Evolutionary conservation across 2,329 filamentous ascomycete species (phyloP).

Genomic region (Colletotrichum sublineola): DNA sequence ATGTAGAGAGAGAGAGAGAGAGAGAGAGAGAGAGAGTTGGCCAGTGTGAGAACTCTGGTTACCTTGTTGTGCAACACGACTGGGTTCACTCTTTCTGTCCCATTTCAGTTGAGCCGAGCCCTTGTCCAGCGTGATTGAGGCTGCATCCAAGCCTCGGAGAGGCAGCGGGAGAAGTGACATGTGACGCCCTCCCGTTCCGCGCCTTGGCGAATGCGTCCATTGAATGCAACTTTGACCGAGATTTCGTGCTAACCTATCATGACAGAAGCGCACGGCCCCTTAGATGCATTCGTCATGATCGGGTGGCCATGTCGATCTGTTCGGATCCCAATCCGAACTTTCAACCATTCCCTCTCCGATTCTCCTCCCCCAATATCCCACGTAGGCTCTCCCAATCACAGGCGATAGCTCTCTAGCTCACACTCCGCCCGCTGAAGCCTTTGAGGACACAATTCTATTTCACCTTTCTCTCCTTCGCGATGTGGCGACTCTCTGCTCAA

Average conservation of each 20-base stretch:
- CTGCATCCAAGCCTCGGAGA: background rate
- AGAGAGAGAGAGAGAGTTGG: background rate
- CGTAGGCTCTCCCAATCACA: slow-evolving; percentile 1
- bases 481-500: slow-evolving; percentile 17
- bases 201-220: background rate
- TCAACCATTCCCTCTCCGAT: background rate
- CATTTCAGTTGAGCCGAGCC: background rate
- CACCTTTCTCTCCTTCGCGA: slow-evolving; percentile 14
- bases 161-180: background rate
- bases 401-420: slow-evolving; percentile 10
- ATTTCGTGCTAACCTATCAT: background rate
- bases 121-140: background rate
- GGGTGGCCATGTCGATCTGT: slow-evolving; percentile 10
- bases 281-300: slow-evolving; percentile 9
- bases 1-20: background rate
- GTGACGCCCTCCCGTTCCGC: background rate
- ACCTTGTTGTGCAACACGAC: background rate
- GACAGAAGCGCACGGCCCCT: slow-evolving; percentile 11
- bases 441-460: background rate
- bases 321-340: slow-evolving; percentile 13
- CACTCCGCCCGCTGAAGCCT: background rate
- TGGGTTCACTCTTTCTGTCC: background rate
- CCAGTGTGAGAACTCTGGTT: background rate
- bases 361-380: background rate
- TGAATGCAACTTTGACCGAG: no score